Conservation (phyloP, 208 protist genomes). For the Naegleria lovaniensis region DNA sequence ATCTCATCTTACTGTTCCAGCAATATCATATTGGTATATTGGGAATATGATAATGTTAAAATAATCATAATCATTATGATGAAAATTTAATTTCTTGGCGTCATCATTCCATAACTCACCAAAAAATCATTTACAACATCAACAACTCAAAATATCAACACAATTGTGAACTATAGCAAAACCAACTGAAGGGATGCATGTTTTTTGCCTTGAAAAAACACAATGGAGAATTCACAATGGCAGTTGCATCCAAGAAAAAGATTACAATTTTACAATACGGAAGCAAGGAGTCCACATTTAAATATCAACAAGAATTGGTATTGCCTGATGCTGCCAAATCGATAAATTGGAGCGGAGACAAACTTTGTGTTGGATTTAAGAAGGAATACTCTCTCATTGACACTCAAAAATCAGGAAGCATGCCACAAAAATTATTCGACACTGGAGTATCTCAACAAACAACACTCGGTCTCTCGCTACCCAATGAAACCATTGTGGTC, state of each 20-base stretch:
- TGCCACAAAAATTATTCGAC: neutral
- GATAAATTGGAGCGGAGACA: slow-evolving; percentile 32
- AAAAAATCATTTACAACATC: too few relatives aligned
- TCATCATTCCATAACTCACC: too few relatives aligned
- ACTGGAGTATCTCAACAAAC: neutral
- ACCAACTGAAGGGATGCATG: neutral
- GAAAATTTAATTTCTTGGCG: too few relatives aligned
- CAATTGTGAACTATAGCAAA: neutral
- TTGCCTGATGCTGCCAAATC: slow-evolving; percentile 31
- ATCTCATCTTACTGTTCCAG: neutral
- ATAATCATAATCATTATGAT: too few relatives aligned
- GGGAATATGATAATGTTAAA: neutral
- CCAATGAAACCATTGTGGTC: neutral
- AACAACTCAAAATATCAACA: too few relatives aligned
- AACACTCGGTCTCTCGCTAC: neutral
- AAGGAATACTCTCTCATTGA: slow-evolving; percentile 28
- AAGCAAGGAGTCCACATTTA: slow-evolving; percentile 28
- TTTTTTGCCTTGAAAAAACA: slow-evolving; percentile 33
- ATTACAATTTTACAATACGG: slow-evolving; percentile 28
- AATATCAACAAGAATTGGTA: neutral
- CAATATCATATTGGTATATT: neutral
- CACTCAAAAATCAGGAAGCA: neutral
- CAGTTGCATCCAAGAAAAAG: slow-evolving; percentile 4
- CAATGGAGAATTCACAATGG: slow-evolving; percentile 24
- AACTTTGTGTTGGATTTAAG: slow-evolving; percentile 32